Evolutionary conservation across 2,329 filamentous ascomycete species (phyloP).

Genomic region (Amauroascus niger): DNA sequence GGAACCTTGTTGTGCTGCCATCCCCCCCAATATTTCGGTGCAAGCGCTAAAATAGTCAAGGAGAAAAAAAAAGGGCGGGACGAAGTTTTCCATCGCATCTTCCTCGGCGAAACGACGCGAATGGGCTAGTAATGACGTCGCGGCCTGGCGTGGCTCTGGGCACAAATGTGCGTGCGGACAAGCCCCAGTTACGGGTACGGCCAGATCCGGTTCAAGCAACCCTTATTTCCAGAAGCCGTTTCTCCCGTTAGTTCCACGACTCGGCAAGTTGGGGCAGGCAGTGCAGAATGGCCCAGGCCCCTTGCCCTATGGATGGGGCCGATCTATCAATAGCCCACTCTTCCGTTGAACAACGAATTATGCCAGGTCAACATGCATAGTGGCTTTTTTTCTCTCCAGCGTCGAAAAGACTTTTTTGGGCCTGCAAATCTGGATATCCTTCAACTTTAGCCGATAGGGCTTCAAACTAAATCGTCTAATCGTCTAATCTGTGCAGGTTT

Average conservation of each 20-base stretch:
- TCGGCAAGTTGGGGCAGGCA: background rate
- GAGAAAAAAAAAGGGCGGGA: background rate
- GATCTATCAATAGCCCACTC: conserved; percentile 9
- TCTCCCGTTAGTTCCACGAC: background rate
- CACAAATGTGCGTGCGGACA: background rate
- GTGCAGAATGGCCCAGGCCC: background rate
- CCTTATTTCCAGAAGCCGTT: background rate
- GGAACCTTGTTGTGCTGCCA: background rate
- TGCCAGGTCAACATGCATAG: conserved; percentile 5
- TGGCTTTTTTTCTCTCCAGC: conserved; percentile 1
- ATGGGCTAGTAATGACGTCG: conserved; percentile 1
- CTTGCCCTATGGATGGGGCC: conserved; percentile 7
- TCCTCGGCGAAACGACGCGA: background rate
- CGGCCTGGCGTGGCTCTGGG: background rate
- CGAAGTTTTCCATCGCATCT: background rate
- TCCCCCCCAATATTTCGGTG: background rate
- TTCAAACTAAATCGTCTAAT: background rate
- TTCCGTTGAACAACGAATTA: background rate
- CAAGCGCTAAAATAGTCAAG: no score
- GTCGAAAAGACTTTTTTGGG: background rate
- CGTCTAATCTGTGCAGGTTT: no score
- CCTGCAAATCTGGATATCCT: background rate
- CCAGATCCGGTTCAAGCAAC: background rate
- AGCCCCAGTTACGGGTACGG: background rate
- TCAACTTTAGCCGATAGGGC: background rate